Percentiles rank a stretch among this genome's conserved stretches.
phyloP scores from a whole-genome alignment of 352 stramenopile genomes.

The Phytophthora fragariaefolia region DNA sequence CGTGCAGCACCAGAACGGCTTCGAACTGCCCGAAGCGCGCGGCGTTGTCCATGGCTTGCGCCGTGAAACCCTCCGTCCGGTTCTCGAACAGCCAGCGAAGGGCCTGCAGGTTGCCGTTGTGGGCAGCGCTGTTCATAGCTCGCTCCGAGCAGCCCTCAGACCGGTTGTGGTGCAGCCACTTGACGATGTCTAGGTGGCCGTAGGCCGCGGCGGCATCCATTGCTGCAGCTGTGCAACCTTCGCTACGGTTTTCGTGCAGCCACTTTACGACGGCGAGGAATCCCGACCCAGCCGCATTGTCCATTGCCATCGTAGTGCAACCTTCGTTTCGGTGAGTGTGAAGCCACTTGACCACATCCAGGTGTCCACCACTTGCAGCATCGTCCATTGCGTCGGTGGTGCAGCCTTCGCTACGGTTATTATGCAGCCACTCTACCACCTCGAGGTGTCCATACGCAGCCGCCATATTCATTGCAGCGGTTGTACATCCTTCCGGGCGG shows the following conservation, averaged over 20 bases:
- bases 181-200: conserved; percentile 9
- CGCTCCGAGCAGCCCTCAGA: conserved; percentile 8
- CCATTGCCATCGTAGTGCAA: conserved; percentile 12
- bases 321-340: conserved; percentile 13
- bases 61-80: conserved; percentile 13
- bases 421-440: conserved; percentile 20
- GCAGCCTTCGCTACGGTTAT: conserved; percentile 13
- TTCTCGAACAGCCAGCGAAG: conserved; percentile 27
- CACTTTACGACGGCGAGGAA: conserved; percentile 15
- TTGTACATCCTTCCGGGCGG: conserved; percentile 7
- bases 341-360: conserved; percentile 20
- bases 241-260: conserved; percentile 13
- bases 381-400: conserved; percentile 12
- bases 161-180: conserved; percentile 14
- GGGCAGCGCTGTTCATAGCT: conserved; percentile 13
- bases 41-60: conserved; percentile 4
- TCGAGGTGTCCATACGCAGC: conserved; percentile 16
- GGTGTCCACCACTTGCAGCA: conserved; percentile 16
- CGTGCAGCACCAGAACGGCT: conserved; percentile 16
- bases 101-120: conserved; percentile 3
- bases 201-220: conserved; percentile 14
- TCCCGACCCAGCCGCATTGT: conserved; percentile 9
- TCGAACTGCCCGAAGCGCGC: conserved; percentile 10
- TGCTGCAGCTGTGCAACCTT: conserved; percentile 16
- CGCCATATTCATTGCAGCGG: conserved; percentile 15